Evolutionary conservation across 306 rosid genomes (phyloP).

Genomic region (Citrullus mucosospermus): DNA sequence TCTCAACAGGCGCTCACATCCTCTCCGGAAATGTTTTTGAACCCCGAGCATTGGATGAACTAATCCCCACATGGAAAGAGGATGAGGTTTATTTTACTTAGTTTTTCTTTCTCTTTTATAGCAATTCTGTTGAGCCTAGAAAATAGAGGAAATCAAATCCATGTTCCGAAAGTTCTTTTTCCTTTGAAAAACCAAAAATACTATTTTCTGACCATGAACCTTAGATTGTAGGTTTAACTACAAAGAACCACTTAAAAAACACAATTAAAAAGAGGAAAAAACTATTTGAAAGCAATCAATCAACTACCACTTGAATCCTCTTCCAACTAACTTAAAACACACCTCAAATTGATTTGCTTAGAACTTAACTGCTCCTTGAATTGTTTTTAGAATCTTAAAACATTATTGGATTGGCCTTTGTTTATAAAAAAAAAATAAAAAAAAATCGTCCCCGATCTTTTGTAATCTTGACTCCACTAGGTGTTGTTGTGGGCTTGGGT

Average conservation of each 20-base stretch:
- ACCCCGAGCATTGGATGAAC: constrained; percentile 79
- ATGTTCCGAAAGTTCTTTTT: not conserved
- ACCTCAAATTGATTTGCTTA: not conserved
- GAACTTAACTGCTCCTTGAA: not conserved
- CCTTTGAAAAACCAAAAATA: not conserved
- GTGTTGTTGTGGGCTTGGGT: not conserved
- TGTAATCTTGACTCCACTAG: not conserved
- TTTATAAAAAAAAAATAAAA: not conserved
- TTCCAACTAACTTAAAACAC: not conserved
- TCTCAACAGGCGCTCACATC: constrained; percentile 64
- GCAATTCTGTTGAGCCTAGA: not conserved
- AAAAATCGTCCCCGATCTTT: not conserved
- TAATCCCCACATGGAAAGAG: constrained; percentile 76
- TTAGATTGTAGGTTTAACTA: not conserved
- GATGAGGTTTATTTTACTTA: constrained; percentile 39
- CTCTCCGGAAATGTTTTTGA: constrained; percentile 91
- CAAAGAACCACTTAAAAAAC: not conserved
- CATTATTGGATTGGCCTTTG: not conserved
- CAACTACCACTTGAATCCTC: not conserved
- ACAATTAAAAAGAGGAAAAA: not conserved
- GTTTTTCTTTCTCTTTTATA: not conserved
- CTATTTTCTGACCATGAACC: not conserved
- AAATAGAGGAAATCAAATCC: not conserved
- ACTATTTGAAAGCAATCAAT: not conserved
- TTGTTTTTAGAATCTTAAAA: not conserved